Percentiles rank a stretch among this genome's conserved stretches.
Evolutionary conservation across 495 filamentous ascomycete species (phyloP).

Genomic region (Daldinia decipiens): DNA sequence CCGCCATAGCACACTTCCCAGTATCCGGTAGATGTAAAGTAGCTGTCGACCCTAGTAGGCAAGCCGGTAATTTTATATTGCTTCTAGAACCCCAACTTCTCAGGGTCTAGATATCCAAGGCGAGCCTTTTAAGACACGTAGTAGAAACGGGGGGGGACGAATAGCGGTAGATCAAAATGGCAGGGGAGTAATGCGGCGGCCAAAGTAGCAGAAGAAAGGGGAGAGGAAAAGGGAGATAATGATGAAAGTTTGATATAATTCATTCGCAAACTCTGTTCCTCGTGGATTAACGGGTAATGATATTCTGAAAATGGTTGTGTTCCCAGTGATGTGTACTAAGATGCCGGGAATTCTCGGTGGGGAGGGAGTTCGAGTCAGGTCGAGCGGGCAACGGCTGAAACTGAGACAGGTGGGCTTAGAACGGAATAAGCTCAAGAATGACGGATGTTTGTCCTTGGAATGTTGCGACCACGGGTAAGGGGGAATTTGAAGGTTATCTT

Average conservation of each 20-base stretch:
- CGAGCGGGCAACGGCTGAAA: slow-evolving; percentile 47
- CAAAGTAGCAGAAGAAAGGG: slow-evolving; percentile 12
- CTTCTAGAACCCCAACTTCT: neutral
- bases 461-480: slow-evolving; percentile 31
- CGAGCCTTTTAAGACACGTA: slow-evolving; percentile 7
- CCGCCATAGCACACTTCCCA: slow-evolving; percentile 51
- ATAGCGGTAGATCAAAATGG: slow-evolving; percentile 28
- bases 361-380: slow-evolving; percentile 46
- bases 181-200: slow-evolving; percentile 8
- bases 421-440: slow-evolving; percentile 31
- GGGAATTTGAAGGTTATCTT: slow-evolving; percentile 10
- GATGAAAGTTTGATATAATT: slow-evolving; percentile 35
- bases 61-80: slow-evolving; percentile 7
- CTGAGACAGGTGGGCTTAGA: slow-evolving; percentile 42
- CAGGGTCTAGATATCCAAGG: slow-evolving; percentile 7
- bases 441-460: slow-evolving; percentile 36
- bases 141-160: slow-evolving; percentile 31
- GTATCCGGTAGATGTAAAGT: slow-evolving; percentile 3
- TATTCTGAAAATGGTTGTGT: slow-evolving; percentile 24
- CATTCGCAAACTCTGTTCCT: slow-evolving; percentile 38
- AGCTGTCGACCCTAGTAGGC: neutral
- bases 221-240: slow-evolving; percentile 21
- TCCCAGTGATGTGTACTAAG: slow-evolving; percentile 19
- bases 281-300: slow-evolving; percentile 23
- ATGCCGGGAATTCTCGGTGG: slow-evolving; percentile 45